These are phyloP conservation scores for Ilex aquifolium DNA, from an alignment of 257 asterid genomes.

Conservation along the genomic window DNA sequence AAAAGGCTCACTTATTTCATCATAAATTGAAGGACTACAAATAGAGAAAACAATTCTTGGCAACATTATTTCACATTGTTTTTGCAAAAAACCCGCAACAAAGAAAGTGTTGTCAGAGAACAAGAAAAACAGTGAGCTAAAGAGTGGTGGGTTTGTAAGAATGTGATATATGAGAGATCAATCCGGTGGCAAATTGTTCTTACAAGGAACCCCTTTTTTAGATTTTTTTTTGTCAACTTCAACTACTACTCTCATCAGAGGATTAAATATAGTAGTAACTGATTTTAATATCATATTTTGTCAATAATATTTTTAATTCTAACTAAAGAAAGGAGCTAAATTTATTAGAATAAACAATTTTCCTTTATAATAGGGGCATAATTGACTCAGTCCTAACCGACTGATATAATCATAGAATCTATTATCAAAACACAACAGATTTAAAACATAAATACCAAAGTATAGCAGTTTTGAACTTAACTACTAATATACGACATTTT, in stretches of 20 bases:
- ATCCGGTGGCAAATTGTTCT: constrained; percentile 77
- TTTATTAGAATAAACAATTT: no score
- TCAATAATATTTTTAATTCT: no score
- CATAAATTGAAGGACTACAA: constrained; percentile 14
- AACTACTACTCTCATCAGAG: constrained; percentile 5
- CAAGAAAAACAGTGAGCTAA: constrained; percentile 6
- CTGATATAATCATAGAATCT: no score
- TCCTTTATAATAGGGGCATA: no score
- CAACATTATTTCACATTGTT: constrained; percentile 20
- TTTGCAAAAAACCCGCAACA: constrained; percentile 1
- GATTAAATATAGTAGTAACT: no score
- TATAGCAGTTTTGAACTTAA: no score
- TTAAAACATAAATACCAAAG: no score
- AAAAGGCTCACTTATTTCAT: constrained; percentile 17
- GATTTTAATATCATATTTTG: no score
- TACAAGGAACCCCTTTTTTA: constrained; percentile 57
- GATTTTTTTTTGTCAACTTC: constrained; percentile 51
- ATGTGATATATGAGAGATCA: constrained; percentile 28
- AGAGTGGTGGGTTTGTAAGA: constrained; percentile 19
- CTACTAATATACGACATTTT: no score
- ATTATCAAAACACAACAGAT: no score
- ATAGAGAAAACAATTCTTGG: constrained; percentile 11
- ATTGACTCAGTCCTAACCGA: no score
- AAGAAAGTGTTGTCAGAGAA: not conserved
- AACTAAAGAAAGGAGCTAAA: no score